These are phyloP conservation scores for Colletotrichum spinosum DNA, from an alignment of 2,329 filamentous ascomycete species.

Conservation along the genomic window DNA sequence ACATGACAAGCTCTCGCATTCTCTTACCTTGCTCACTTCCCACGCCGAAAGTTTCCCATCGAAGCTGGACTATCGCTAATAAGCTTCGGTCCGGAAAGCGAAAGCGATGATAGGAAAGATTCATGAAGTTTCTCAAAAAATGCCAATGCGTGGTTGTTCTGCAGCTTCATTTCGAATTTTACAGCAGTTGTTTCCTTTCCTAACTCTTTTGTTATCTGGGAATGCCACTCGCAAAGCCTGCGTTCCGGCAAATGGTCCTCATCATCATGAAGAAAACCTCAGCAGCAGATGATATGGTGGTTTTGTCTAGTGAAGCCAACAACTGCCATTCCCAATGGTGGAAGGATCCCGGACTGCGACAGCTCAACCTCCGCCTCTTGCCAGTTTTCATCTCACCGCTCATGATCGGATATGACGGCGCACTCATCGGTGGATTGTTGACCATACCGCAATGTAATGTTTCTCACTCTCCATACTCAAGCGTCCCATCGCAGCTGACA, in stretches of 20 bases:
- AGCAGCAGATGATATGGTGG: not conserved
- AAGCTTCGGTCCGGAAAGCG: too few species aligned
- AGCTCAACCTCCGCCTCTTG: not conserved
- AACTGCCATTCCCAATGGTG: slow-evolving; percentile 1
- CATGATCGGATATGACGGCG: slow-evolving; percentile 6
- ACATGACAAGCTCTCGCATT: too few species aligned
- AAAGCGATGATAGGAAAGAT: too few species aligned
- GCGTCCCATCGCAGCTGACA: not conserved
- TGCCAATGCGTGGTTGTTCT: too few species aligned
- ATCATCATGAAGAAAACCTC: not conserved
- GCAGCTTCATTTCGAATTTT: too few species aligned
- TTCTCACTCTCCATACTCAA: not conserved
- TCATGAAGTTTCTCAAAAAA: too few species aligned
- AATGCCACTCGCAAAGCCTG: too few species aligned
- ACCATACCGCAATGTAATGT: slow-evolving; percentile 4
- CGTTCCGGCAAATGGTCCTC: not conserved
- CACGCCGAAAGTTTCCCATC: too few species aligned
- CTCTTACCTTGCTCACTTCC: too few species aligned
- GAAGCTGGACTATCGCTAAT: too few species aligned
- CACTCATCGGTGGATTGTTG: not conserved
- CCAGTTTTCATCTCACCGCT: not conserved
- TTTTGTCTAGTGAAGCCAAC: not conserved
- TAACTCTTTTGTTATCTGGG: too few species aligned
- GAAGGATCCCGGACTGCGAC: not conserved
- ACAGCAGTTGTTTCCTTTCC: too few species aligned